A percentile compares a stretch with the other conserved stretches of the same genome.
phyloP scores from a whole-genome alignment of 2,329 filamentous ascomycete genomes.

The Neurospora sp. region DNA sequence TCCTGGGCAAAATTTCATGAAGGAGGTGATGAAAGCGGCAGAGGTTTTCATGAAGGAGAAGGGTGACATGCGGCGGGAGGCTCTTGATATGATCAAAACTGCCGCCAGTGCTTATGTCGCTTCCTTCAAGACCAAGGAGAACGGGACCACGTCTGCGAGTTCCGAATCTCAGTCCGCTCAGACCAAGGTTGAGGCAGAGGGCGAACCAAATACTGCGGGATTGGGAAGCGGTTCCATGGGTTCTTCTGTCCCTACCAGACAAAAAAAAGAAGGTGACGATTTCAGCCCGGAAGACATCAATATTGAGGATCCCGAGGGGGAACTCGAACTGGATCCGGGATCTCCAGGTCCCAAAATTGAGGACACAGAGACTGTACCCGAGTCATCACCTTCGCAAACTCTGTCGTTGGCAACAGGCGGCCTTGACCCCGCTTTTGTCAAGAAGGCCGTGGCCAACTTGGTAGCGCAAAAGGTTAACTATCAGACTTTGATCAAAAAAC shows the following conservation, averaged over 20 bases:
- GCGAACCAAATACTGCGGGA: not conserved
- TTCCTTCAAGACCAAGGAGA: conserved; percentile 22
- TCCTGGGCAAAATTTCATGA: conserved; percentile 25
- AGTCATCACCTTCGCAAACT: conserved; percentile 1
- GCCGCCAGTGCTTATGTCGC: conserved; percentile 42
- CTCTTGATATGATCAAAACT: conserved; percentile 38
- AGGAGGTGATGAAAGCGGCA: conserved; percentile 30
- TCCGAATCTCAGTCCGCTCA: not conserved
- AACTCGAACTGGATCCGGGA: conserved; percentile 22
- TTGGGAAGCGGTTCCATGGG: not conserved
- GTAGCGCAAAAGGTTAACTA: conserved; percentile 24
- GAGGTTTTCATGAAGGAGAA: conserved; percentile 32
- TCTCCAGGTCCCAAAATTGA: conserved; percentile 13
- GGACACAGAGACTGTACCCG: conserved; percentile 5
- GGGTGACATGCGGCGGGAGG: conserved; percentile 35
- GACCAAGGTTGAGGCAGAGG: not conserved
- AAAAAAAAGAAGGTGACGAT: conserved; percentile 20
- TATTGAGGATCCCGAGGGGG: conserved; percentile 33
- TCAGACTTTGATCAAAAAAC: conserved; percentile 23
- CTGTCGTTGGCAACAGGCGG: conserved; percentile 1
- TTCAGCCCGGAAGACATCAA: conserved; percentile 39
- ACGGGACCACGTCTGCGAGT: not conserved
- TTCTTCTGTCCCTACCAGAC: conserved; percentile 5
- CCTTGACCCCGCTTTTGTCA: conserved; percentile 2
- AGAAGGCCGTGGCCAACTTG: conserved; percentile 15